These are phyloP conservation scores for Chytriomyces hyalinus DNA, from an alignment of 192 early-diverging fungal genomes.

Conservation along the genomic window DNA sequence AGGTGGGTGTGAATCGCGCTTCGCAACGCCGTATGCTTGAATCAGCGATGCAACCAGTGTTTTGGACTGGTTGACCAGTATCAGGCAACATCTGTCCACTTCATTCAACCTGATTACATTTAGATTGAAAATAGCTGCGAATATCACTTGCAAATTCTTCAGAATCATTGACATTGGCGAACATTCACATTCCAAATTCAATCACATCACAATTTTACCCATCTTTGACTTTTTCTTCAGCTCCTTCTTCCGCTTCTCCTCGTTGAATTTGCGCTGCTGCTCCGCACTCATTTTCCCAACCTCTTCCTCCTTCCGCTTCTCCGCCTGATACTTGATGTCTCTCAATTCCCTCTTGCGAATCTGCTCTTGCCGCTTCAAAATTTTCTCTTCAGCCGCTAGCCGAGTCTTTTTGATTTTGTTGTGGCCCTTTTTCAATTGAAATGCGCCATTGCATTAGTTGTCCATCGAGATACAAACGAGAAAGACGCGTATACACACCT, in stretches of 20 bases:
- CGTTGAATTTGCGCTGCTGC: slow-evolving; percentile 85
- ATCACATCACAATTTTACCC: slow-evolving; percentile 44
- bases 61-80: no score
- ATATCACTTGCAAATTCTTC: no score
- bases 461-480: not conserved
- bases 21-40: no score
- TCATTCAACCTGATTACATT: no score
- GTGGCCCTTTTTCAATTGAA: slow-evolving; percentile 50
- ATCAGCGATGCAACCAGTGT: no score
- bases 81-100: no score
- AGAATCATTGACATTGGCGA: no score
- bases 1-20: no score
- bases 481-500: slow-evolving; percentile 18
- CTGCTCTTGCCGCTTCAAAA: slow-evolving; percentile 67
- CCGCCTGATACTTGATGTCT: slow-evolving; percentile 69
- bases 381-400: slow-evolving; percentile 63
- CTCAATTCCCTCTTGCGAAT: slow-evolving; percentile 73
- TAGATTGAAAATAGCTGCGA: no score
- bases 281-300: slow-evolving; percentile 73
- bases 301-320: slow-evolving; percentile 68
- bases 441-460: not conserved
- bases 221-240: slow-evolving; percentile 71
- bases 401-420: slow-evolving; percentile 70
- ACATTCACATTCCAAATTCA: no score
- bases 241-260: slow-evolving; percentile 76